These are phyloP conservation scores for Hapsidospora chrysogenum DNA, from an alignment of 495 filamentous ascomycete species.

Conservation along the genomic window DNA sequence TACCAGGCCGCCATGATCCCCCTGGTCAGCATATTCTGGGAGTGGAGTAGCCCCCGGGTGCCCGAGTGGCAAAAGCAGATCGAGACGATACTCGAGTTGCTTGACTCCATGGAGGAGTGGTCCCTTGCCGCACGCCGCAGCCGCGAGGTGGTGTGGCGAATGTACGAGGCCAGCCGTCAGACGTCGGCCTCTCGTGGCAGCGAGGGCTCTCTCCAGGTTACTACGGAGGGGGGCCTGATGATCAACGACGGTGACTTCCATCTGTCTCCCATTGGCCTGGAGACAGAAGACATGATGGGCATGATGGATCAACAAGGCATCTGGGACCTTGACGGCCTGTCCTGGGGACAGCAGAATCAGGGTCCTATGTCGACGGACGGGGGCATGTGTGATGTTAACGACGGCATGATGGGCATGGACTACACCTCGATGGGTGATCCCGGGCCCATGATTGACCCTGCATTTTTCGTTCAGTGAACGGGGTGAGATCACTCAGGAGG, in stretches of 20 bases:
- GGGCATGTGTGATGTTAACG: slow-evolving; percentile 8
- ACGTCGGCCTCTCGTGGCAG: slow-evolving; percentile 8
- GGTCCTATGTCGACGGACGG: slow-evolving; percentile 3
- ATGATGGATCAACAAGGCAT: slow-evolving; percentile 35
- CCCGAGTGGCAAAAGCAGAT: slow-evolving; percentile 45
- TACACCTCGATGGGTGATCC: slow-evolving; percentile 4
- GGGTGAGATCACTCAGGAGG: no score
- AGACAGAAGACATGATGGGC: slow-evolving; percentile 34
- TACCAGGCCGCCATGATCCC: slow-evolving; percentile 71
- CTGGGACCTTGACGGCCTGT: slow-evolving; percentile 39
- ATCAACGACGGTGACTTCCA: slow-evolving; percentile 18
- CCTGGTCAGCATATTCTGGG: slow-evolving; percentile 53
- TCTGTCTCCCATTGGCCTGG: slow-evolving; percentile 32
- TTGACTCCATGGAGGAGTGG: slow-evolving; percentile 54
- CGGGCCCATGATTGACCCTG: not conserved
- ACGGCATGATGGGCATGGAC: slow-evolving; percentile 13
- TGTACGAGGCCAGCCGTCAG: slow-evolving; percentile 44
- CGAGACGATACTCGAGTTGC: slow-evolving; percentile 47
- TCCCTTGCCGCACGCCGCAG: slow-evolving; percentile 54
- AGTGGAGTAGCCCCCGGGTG: slow-evolving; percentile 37
- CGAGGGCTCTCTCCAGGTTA: slow-evolving; percentile 14
- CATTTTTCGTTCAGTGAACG: slow-evolving; percentile 1
- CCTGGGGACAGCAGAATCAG: slow-evolving; percentile 24
- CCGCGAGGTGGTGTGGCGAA: slow-evolving; percentile 48
- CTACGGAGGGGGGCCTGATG: slow-evolving; percentile 16